Conservation (phyloP, 2,329 filamentous ascomycete species). For the Trichoderma koningii region DNA sequence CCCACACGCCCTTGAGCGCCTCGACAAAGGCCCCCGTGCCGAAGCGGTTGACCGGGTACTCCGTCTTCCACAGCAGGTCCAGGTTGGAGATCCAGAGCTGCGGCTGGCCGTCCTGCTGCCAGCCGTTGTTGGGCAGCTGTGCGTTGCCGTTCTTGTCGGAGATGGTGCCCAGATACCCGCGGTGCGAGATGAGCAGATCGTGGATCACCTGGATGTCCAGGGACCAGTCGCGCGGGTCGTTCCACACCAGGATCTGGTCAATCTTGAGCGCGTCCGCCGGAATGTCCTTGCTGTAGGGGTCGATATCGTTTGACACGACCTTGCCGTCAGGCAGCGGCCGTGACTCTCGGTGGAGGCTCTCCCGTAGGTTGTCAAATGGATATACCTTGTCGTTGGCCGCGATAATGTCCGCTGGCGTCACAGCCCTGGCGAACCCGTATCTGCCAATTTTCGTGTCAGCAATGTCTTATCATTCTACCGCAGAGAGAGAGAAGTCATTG, state of each 20-base stretch:
- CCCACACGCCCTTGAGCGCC: conserved; percentile 79
- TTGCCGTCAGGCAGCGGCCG: conserved; percentile 41
- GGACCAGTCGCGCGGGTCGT: conserved; percentile 95
- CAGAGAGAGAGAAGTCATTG: conserved; percentile 6
- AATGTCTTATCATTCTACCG: too few relatives aligned
- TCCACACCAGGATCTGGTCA: conserved; percentile 90
- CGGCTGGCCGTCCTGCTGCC: conserved; percentile 79
- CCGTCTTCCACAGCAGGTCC: conserved; percentile 86
- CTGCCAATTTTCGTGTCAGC: conserved; percentile 33
- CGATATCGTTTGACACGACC: conserved; percentile 36
- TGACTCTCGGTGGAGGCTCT: conserved; percentile 37
- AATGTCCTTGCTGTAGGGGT: conserved; percentile 42
- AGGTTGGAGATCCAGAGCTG: conserved; percentile 85
- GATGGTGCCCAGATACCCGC: conserved; percentile 80
- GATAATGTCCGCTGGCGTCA: conserved; percentile 84
- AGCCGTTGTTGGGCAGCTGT: conserved; percentile 71
- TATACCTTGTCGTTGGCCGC: conserved; percentile 73
- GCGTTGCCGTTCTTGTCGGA: conserved; percentile 69
- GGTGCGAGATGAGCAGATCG: conserved; percentile 76
- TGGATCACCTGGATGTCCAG: conserved; percentile 82
- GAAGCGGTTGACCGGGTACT: conserved; percentile 80
- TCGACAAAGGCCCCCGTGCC: conserved; percentile 90
- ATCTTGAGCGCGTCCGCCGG: conserved; percentile 64
- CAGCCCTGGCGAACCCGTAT: conserved; percentile 76
- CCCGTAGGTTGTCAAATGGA: conserved; percentile 66